Base-by-base conservation (phyloP, 2,329 filamentous ascomycete genomes). In the Rhynchosporium secalis region DNA sequence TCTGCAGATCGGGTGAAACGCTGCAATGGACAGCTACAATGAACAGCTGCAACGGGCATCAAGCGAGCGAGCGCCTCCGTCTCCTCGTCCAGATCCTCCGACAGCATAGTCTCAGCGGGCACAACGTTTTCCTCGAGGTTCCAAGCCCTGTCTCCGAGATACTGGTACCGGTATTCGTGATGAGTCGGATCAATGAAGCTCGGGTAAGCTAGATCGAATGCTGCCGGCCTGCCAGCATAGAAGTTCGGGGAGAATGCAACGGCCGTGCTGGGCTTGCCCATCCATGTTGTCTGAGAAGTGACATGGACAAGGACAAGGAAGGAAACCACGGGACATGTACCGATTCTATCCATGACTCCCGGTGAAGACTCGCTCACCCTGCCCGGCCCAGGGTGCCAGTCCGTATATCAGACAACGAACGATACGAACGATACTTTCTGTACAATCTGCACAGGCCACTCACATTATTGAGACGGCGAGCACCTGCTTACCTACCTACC, bases 261-360 rank as follows among this genome's bases (percentile, higher is more conserved):
- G 51, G 46, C 40, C 41, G 49, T 55, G 40, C 48, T 40, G 13
- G 15, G 9, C 51, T 4, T 56, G 40, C 40, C 38, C 54, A 46
- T 56, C 38, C 54, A 46, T 56, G 41, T 45, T 12, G 52, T 43
- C 52, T 29, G 40, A 56, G 26, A 38, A 38, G 29, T 36, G 36
- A 36, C 31, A 58, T 60, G 49, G 51, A 55, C 31, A 61, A 41
- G 51, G 51, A 20, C 20, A 20, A 20, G 20, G 20, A 20, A 56
- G 49, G 59, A 57, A 54, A 58, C 45, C 40, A 51, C 59, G 52
- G 59, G 52, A 45, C n/a, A 57, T 26, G 28, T 57, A 40, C 56
- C 55, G 60, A 56, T 49, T 58, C 20, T 3, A 48, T 38, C 41
- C 47, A 56, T 43, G 26, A 43, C 29, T 52, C 56, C 49, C 55